Evolutionary conservation across 805 yeast species (phyloP), one percentile per base, ranked within the genome.

Genomic region (Candida michaelii): DNA sequence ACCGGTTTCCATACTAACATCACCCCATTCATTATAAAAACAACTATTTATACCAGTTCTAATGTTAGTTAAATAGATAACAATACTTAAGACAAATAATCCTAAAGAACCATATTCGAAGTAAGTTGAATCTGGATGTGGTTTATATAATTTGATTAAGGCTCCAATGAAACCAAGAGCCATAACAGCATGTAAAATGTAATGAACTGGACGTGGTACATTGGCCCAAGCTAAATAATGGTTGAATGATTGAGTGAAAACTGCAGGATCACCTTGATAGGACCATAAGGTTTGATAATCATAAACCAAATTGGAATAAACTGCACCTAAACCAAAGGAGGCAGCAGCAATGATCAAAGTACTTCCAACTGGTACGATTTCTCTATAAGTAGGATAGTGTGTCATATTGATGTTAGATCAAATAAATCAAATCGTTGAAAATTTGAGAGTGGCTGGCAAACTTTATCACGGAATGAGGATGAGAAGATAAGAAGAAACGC

Each of bases 21-120:
- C 98, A 51, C 97, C 98, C 98, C 98, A 91, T 46, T 80, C 72
- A 33, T 89, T 90, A 44, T 76, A 63, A 19, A 80, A 53, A 42
- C 88, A 79, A 43, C 90, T 79, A 52, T 76, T 76, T 30, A 83
- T 71, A 42, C 98, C 98, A 40, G 85, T 79, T 58, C 88, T 77
- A 52, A 91, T 72, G 68, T 93, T 93, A 48, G 96, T 85, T 55
- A 91, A 69, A 64, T 89, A 93, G 54, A 91, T 77, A 54, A 91
- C 80, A 34, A 85, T 66, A 14, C 85, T 85, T 27, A 82, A 68
- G 62, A 89, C 83, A 59, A 77, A 77, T 44, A 87, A 74, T n/a
- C 79, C 80, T 52, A 90, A 70, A 9, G 95, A 73, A 33, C 90
- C 95, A 54, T 95, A 96, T 64, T 91, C 99, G 59, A 93, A 91